These are phyloP conservation scores for Kwoniella shivajii DNA, from an alignment of 1,284 basidiomycete genomes.

Conservation along the genomic window DNA sequence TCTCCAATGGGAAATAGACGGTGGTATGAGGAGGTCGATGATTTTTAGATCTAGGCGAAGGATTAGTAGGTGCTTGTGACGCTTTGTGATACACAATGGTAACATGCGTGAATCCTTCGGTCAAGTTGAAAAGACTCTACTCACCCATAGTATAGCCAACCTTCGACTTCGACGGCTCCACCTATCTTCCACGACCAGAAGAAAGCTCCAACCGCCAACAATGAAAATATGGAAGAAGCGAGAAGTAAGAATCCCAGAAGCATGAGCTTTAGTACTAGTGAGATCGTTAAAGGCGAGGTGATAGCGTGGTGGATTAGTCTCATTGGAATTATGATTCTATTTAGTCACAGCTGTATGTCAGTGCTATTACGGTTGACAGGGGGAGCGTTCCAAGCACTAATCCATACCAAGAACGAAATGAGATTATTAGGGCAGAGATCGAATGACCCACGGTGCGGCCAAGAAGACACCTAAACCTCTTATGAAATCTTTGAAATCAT, in stretches of 20 bases:
- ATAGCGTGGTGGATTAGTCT: conserved; percentile 36
- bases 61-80: background rate
- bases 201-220: conserved; percentile 51
- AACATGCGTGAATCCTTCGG: background rate
- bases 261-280: conserved; percentile 41
- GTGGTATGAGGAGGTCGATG: conserved; percentile 48
- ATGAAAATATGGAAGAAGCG: conserved; percentile 41
- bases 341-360: too few species aligned
- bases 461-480: background rate
- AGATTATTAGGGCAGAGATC: too few species aligned
- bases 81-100: background rate
- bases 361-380: too few species aligned
- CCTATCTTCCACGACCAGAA: conserved; percentile 53
- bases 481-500: background rate
- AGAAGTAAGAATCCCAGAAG: conserved; percentile 42
- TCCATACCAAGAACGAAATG: too few species aligned
- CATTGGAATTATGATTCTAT: conserved; percentile 44
- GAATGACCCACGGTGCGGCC: conserved; percentile 3
- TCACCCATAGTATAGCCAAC: conserved; percentile 53
- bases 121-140: background rate
- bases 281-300: conserved; percentile 51
- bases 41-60: conserved; percentile 32
- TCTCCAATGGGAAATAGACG: conserved; percentile 36
- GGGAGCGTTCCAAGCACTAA: too few species aligned
- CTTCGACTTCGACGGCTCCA: conserved; percentile 49